phyloP scores from a whole-genome alignment of 2,329 filamentous ascomycete genomes.

The Corniculantispora saksenae region DNA sequence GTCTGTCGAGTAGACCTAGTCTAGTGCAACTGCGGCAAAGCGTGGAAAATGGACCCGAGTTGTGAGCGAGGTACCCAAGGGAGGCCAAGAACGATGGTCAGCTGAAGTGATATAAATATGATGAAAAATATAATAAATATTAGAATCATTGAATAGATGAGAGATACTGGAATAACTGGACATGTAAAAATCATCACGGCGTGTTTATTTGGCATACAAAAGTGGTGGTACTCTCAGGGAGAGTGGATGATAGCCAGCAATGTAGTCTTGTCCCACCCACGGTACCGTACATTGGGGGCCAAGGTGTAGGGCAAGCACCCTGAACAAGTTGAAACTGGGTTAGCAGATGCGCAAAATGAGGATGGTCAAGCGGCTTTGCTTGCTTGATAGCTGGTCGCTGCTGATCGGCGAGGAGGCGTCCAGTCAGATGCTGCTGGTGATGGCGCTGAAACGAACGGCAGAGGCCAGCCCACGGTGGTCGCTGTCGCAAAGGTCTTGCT shows the following conservation, averaged over 20 bases:
- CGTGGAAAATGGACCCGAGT: conserved; percentile 2
- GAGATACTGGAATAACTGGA: too few species aligned
- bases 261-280: too few species aligned
- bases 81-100: too few species aligned
- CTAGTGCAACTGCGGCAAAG: neutral
- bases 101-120: too few species aligned
- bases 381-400: neutral
- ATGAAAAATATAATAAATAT: too few species aligned
- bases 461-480: neutral
- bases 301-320: conserved; percentile 3
- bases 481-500: neutral
- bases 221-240: too few species aligned
- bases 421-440: neutral
- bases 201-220: too few species aligned
- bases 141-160: too few species aligned
- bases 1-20: too few species aligned
- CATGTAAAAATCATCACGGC: too few species aligned
- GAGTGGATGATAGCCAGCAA: too few species aligned
- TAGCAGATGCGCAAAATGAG: neutral
- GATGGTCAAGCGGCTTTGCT: neutral
- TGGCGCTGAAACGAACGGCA: neutral
- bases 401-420: conserved; percentile 9
- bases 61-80: neutral
- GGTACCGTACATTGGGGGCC: conserved; percentile 3
- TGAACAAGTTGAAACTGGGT: neutral